Base-by-base conservation (phyloP, 2,329 filamentous ascomycete species). In the Blastomyces parvus region DNA sequence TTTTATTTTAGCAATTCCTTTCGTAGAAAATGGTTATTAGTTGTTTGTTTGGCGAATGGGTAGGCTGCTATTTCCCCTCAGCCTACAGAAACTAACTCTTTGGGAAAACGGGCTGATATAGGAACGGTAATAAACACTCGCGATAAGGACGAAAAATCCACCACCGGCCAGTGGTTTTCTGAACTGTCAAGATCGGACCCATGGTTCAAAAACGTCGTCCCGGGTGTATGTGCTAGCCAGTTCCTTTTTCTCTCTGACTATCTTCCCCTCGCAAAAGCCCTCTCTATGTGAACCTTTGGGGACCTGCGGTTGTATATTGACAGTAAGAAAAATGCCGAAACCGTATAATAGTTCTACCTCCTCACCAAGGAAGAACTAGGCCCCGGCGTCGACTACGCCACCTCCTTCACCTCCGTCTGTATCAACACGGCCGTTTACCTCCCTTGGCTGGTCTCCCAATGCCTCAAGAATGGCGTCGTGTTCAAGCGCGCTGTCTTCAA, bases 401-500 rank as follows among this genome's bases (percentile, higher is more conserved):
- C 85, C 60, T 80, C 83, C 62, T 96, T 94, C 74, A 90, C 85
- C 8, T 93, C 89, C 0, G 87, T 96, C 50, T 97, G 92, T 77
- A 93, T 97, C 74, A 97, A 97, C 77, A 90, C 90, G 0, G 85
- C 89, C 52, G 77, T 97, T 64, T 97, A 97, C 76, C 84, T 97
- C 1, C 86, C 90, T 3, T 97, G 89, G 85, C 86, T 97, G 0
- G 80, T 89, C 0, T 88, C 89, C 0, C 87, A 94, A 77, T 95
- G 90, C 73, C 81, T 89, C 36, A 86, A 85, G 69, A 84, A 86
- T 63, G 89, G 90, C 36, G 88, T 89, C 7, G 79, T 85, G 0
- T 79, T 93, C 70, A 83, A 84, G 69, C 84, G 90, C 25, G 84
- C 78, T 2, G 74, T 82, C 1, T 76, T 92, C 57, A 76, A 78